Base-by-base conservation (phyloP, 352 stramenopile species). In the Blastocystis hominis region DNA sequence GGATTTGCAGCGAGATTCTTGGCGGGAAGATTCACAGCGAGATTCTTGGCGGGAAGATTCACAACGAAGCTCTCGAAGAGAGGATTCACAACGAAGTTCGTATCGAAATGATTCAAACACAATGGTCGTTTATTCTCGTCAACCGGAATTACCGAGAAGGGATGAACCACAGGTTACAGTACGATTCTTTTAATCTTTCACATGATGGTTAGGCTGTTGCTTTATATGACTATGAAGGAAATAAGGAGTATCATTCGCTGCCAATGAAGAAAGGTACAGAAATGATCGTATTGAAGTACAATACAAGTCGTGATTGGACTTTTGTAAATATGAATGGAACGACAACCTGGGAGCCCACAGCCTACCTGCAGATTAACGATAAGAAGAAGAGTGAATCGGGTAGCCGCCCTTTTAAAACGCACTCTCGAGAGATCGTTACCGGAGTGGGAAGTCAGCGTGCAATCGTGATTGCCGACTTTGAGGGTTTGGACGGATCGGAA, bases 401-500 rank as follows among this genome's bases (percentile, higher is more conserved):
- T 7, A n/a, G 24, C 9, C 13, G 24, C 6, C 20, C 40, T 47
- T 17, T 9, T 5, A 40, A 40, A 36, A 77, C 44, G 46, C 34
- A n/a, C 36, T 36, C 66, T 17, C 66, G n/a, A 15, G 40, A 7
- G 44, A 42, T 75, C 24, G 24, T 46, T 75, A 47, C 36, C 1
- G 30, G 30, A 53, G 24, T 47, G 38, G 13, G 36, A n/a, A 75
- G 30, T 44, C n/a, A 56, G 20, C 30, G 66, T 30, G 66, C 66
- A 7, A 15, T 84, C 3, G 72, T 84, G 30, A 84, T 84, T 66
- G 72, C 72, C 7, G 54, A 84, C 55, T 84, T 84, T 30, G 72
- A 84, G 17, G 72, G 72, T 20, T 40, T 66, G 7, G 72, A 84
- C 17, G 24, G 54, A 13, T 36, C 10, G 2, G 72, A 84, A 15